Base-by-base conservation (phyloP, 2,329 filamentous ascomycete genomes). In the Podosphaera xanthii region DNA sequence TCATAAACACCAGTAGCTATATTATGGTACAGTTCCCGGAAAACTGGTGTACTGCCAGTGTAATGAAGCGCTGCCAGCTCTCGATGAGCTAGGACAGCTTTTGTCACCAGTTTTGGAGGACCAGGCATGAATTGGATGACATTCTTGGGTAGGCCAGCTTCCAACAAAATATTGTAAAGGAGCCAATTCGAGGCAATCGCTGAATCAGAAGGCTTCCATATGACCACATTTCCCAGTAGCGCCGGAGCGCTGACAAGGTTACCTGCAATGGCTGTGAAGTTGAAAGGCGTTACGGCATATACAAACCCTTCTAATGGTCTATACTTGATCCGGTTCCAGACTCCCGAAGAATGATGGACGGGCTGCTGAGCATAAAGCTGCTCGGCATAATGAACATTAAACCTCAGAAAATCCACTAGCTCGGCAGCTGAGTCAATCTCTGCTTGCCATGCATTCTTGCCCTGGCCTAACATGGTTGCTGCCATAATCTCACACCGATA, bases 381-480 rank as follows among this genome's bases (percentile, higher is more conserved):
- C 73, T 95, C 84, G 35, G 91, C 91, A 69, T 92, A 96, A 71
- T 90, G 82, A 58, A 96, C 91, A 69, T 92, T 92, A 76, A 96
- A 95, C 69, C 89, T 82, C 70, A 97, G 75, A 73, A 97, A 97
- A 71, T 98, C 91, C 65, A 81, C 84, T 66, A 94, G 74, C 76
- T 98, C 92, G 7, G 91, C 91, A 22, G 91, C 91, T 46, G 90
- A 80, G 71, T 97, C 91, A 63, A 97, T 97, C 77, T 98, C 91
- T n/a, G 92, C 91, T 73, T 98, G 91, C 89, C 89, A 97, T 55
- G 87, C 88, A 71, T 96, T 97, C 80, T 97, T 97, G 67, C 92
- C 91, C 73, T 98, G 91, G 62, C 91, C 92, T 38, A 95, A 76
- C 81, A 97, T 95, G 12, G 92, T 96, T 52, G 88, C 82, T 6